phyloP scores from a whole-genome alignment of 2,329 filamentous ascomycete genomes.

The Curvularia hawaiiensis region DNA sequence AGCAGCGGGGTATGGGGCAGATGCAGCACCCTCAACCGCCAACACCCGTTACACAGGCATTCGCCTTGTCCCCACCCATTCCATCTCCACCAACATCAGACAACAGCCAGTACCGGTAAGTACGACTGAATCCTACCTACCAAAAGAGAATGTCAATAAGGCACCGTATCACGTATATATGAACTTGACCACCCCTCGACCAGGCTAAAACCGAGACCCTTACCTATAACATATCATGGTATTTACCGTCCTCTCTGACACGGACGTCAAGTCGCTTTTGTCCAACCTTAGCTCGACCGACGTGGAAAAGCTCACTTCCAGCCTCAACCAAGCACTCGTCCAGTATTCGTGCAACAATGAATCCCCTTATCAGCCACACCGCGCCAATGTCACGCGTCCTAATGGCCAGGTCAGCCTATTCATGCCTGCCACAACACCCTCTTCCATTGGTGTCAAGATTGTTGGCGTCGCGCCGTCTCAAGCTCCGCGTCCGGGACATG shows the following conservation, averaged over 20 bases:
- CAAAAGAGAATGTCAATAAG: not conserved
- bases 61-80: not conserved
- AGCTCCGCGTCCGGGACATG: constrained; percentile 21
- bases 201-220: not conserved
- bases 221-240: constrained; percentile 4
- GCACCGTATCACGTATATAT: no score
- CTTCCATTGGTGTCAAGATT: constrained; percentile 73
- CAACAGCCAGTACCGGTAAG: not conserved
- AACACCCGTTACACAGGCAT: not conserved
- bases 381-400: constrained; percentile 49
- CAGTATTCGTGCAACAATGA: constrained; percentile 31
- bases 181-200: no score
- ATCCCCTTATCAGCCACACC: constrained; percentile 51
- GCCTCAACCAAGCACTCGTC: constrained; percentile 32
- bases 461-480: constrained; percentile 58
- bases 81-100: not conserved
- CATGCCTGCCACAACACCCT: constrained; percentile 71
- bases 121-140: not conserved
- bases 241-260: constrained; percentile 25
- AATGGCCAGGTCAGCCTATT: constrained; percentile 66
- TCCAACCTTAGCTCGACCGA: constrained; percentile 33
- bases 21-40: not conserved
- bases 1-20: not conserved
- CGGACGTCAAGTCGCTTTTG: constrained; percentile 41
- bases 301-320: constrained; percentile 8